Evolutionary conservation across 441 rosid species (phyloP), one percentile per base, ranked within the genome.

Genomic region (Adansonia gregorii): DNA sequence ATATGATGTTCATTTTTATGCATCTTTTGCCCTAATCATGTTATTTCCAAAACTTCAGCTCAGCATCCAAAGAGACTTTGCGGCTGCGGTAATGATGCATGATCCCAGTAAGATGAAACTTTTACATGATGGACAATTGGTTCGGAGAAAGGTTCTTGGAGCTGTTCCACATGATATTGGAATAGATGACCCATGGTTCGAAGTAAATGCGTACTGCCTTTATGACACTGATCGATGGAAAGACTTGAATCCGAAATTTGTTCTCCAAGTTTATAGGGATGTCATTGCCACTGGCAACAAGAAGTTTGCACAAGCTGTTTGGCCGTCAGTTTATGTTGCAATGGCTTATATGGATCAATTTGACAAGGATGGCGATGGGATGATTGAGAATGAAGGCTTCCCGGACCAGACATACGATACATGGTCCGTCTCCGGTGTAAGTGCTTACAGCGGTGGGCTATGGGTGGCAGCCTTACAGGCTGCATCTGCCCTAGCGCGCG

Each of bases 401-500:
- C 98, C 98, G 7, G 98, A 95, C 82, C 98, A 95, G 87, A 95
- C 99, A 67, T 95, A 95, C 46, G 97, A 95, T 80, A 89, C 95
- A 12, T 95, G 99, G 98, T 91, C 97, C 0, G 97, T 89, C 31
- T 85, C 92, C 68, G 99, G 97, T 31, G 88, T 93, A 66, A 95
- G 99, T 78, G 97, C 99, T 22, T 95, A 95, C 51, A 78, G 91
- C 78, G 98, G 99, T 46, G 98, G 99, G 67, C 85, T 95, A 63
- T 95, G 98, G 99, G 89, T 89, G 15, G 98, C 98, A 19, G 98
- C 99, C n/a, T 82, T 95, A 78, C 98, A 95, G 85, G 99, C 99
- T 76, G 90, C 99, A 67, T 89, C 99, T 3, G 97, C 97, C 49
- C 52, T 95, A 89, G 99, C 98, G 10, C 79, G 73, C 4, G 85